Conservation (phyloP, 2,329 filamentous ascomycete genomes). For the Phaeomoniella chlamydospora region DNA sequence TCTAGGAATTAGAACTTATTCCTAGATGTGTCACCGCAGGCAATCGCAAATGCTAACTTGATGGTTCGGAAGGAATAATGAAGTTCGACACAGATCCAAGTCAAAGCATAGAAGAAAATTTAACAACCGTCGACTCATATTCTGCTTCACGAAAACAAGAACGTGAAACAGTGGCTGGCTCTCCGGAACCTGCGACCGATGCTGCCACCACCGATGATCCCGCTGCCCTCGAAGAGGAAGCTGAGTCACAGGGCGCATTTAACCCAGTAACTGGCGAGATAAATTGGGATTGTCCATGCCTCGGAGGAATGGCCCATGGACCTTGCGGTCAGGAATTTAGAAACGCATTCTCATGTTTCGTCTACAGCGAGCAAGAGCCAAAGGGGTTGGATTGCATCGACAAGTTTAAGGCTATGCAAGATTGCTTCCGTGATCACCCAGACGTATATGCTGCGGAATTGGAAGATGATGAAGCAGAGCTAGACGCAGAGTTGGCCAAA, state of each 20-base stretch:
- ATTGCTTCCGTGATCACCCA: conserved; percentile 85
- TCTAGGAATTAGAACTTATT: not conserved
- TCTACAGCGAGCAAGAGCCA: conserved; percentile 85
- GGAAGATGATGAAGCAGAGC: conserved; percentile 58
- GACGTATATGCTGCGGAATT: conserved; percentile 87
- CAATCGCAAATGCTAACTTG: conserved; percentile 13
- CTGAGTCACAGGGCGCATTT: conserved; percentile 78
- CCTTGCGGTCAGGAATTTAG: conserved; percentile 94
- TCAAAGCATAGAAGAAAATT: not conserved
- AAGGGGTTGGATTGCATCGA: conserved; percentile 98
- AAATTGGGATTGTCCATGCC: conserved; percentile 98
- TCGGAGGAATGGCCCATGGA: conserved; percentile 92
- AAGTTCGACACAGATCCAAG: not conserved
- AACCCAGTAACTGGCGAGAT: conserved; percentile 98
- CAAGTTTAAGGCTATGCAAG: conserved; percentile 95
- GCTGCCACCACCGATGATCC: conserved; percentile 13
- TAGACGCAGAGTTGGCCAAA: conserved; percentile 20
- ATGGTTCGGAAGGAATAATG: conserved; percentile 5
- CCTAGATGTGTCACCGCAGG: too few species aligned
- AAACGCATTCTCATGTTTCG: conserved; percentile 93
- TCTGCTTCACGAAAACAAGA: not conserved
- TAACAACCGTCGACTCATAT: not conserved
- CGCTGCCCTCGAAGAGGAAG: conserved; percentile 61
- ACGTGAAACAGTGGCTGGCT: not conserved
- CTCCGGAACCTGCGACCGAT: not conserved